Base-by-base conservation (phyloP, 2,329 filamentous ascomycete genomes). In the Ophiocordyceps unilateralis region DNA sequence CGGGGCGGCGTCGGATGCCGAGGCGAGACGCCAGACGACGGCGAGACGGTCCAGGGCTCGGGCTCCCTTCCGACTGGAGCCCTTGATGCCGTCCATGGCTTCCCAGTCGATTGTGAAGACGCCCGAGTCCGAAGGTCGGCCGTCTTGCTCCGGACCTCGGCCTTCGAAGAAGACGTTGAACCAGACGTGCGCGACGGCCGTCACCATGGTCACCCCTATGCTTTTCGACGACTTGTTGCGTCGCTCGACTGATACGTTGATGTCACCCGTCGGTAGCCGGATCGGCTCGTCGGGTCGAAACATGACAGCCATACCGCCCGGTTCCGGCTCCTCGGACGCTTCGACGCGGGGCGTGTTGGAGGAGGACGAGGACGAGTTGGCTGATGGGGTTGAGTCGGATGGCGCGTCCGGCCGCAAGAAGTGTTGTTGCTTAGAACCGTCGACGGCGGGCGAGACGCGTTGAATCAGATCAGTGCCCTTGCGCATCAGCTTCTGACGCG, bases 161-260 rank as follows among this genome's bases (percentile, higher is more conserved):
- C 88, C 87, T 62, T 96, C 91, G 53, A 96, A 96, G 61, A 79
- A 96, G 2, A 79, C 69, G 55, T 98, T 98, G 68, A 95, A 94
- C 91, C 91, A 98, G 15, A 94, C 84, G 54, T 96, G 89, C 0
- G 88, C 88, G 10, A 96, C 80, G 0, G 88, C 80, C 0, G 89
- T 94, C 4, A 95, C 86, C 78, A 96, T 85, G 0, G 85, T 87
- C 50, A 85, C 74, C 1, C 86, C 82, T 60, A 91, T 81, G 10
- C 74, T 76, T 53, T 83, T 83, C 5, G 75, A 73, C 1, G 83
- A 78, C 53, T 81, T 83, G 61, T 87, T 93, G 30, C 88, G 78
- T 8, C 86, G 76, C 62, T 96, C 88, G 21, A 95, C 77, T 41
- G 87, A 80, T 49, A 96, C 83, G 58, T 93, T 94, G 51, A 96